Conservation (phyloP, 108 stramenopile genomes). For the Cyclotella kingstonii region DNA sequence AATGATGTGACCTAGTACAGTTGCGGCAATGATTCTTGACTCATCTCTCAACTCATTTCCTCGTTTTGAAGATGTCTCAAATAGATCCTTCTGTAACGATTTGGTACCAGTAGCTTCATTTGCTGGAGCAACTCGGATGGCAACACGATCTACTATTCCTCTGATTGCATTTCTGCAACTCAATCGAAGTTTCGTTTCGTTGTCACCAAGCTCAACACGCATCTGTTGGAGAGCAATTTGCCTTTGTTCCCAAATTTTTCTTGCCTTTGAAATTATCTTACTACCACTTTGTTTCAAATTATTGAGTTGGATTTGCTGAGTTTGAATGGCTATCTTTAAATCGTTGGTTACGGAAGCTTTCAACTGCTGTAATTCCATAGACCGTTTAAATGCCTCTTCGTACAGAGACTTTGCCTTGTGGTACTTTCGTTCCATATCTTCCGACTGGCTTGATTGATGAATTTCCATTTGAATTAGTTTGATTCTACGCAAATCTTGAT, state of each 20-base stretch:
- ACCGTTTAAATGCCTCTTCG: slow-evolving; percentile 25
- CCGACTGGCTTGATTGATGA: slow-evolving; percentile 7
- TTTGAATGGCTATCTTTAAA: slow-evolving; percentile 1
- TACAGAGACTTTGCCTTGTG: slow-evolving; percentile 14
- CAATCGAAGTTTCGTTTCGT: background rate
- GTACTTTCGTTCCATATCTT: slow-evolving; percentile 3
- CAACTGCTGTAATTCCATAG: slow-evolving; percentile 18
- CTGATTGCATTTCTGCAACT: slow-evolving; percentile 10
- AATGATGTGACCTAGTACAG: slow-evolving; percentile 18
- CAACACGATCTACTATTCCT: slow-evolving; percentile 18
- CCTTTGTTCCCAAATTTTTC: background rate
- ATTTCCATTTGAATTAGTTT: slow-evolving; percentile 50
- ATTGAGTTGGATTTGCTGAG: slow-evolving; percentile 3
- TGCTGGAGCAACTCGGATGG: background rate
- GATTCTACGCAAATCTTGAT: slow-evolving; percentile 63
- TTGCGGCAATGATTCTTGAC: slow-evolving; percentile 8
- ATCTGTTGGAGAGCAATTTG: background rate
- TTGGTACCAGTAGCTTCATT: slow-evolving; percentile 5
- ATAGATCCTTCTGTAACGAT: background rate
- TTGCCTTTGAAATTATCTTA: background rate
- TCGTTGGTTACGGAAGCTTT: slow-evolving; percentile 1
- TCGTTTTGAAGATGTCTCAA: slow-evolving; percentile 8
- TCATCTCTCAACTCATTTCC: slow-evolving; percentile 1
- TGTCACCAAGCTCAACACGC: background rate
- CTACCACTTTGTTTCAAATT: background rate